These are phyloP conservation scores for Penicillium nordicum DNA, from an alignment of 2,329 filamentous ascomycete species.

Conservation along the genomic window DNA sequence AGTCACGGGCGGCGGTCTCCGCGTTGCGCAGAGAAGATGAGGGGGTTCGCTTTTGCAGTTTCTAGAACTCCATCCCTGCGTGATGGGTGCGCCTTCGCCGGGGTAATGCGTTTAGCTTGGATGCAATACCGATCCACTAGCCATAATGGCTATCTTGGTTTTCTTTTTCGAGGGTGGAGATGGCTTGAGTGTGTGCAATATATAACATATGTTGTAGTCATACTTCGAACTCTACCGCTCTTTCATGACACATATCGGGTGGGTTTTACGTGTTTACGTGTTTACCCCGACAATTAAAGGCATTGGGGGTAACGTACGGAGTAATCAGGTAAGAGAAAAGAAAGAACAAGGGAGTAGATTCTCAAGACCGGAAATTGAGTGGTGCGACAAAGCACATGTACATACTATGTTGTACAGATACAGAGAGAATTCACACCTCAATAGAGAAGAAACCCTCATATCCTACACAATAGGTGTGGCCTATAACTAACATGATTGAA, in stretches of 20 bases:
- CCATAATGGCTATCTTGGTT: neutral
- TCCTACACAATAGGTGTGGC: neutral
- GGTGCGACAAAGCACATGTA: neutral
- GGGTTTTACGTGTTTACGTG: neutral
- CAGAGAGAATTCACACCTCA: neutral
- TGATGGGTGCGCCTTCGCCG: neutral
- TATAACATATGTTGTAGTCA: neutral
- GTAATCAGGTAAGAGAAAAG: neutral
- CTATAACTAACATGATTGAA: neutral
- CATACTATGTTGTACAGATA: neutral
- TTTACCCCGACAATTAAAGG: slow-evolving; percentile 1
- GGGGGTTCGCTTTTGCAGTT: slow-evolving; percentile 5
- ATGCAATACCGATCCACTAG: slow-evolving; percentile 4
- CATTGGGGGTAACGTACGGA: neutral
- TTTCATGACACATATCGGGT: neutral
- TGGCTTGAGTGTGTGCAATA: neutral
- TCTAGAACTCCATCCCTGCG: slow-evolving; percentile 9
- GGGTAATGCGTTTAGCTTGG: slow-evolving; percentile 9
- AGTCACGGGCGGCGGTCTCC: neutral
- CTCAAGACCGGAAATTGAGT: neutral
- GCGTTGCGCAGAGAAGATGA: slow-evolving; percentile 5
- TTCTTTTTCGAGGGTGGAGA: neutral
- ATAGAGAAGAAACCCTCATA: neutral
- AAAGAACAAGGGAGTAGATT: neutral
- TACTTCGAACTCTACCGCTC: neutral